phyloP scores from a whole-genome alignment of 2,329 filamentous ascomycete species.

The Lecanicillium sp. region DNA sequence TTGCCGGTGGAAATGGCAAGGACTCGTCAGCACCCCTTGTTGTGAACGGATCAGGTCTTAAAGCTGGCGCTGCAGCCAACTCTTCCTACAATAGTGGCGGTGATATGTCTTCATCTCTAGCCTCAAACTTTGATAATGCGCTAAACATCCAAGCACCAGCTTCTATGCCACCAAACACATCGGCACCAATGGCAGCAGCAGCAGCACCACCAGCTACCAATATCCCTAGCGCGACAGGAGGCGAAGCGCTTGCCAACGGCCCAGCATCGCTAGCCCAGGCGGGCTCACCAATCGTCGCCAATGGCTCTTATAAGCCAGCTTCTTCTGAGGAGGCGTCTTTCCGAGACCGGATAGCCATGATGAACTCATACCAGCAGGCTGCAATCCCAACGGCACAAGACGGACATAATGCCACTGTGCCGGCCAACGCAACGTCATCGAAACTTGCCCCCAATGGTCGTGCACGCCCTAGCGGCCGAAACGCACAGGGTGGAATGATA shows the following conservation, averaged over 20 bases:
- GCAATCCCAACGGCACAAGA: conserved; percentile 21
- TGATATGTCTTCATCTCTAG: too few species aligned
- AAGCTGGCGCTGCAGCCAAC: conserved; percentile 19
- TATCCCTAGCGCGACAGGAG: too few species aligned
- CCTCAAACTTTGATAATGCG: conserved; percentile 3
- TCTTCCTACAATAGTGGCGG: conserved; percentile 8
- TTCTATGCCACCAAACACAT: neutral
- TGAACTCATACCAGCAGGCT: conserved; percentile 24
- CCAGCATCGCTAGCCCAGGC: conserved; percentile 4
- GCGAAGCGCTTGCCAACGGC: conserved; percentile 4
- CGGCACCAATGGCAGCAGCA: too few species aligned
- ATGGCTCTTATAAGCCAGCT: conserved; percentile 21
- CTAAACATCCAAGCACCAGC: conserved; percentile 5
- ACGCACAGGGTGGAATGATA: conserved; percentile 39
- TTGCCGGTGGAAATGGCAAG: conserved; percentile 25
- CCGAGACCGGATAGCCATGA: conserved; percentile 31
- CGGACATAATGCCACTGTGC: conserved; percentile 14
- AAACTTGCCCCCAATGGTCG: conserved; percentile 21
- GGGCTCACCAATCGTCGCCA: conserved; percentile 24
- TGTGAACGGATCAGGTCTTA: conserved; percentile 40
- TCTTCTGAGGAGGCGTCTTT: conserved; percentile 30
- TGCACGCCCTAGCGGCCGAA: conserved; percentile 29
- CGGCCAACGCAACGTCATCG: conserved; percentile 18
- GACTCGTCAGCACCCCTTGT: conserved; percentile 38
- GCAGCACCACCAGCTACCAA: too few species aligned